These are phyloP conservation scores for Coprinopsis strossmayeri DNA, from an alignment of 768 basidiomycete species.

Conservation along the genomic window DNA sequence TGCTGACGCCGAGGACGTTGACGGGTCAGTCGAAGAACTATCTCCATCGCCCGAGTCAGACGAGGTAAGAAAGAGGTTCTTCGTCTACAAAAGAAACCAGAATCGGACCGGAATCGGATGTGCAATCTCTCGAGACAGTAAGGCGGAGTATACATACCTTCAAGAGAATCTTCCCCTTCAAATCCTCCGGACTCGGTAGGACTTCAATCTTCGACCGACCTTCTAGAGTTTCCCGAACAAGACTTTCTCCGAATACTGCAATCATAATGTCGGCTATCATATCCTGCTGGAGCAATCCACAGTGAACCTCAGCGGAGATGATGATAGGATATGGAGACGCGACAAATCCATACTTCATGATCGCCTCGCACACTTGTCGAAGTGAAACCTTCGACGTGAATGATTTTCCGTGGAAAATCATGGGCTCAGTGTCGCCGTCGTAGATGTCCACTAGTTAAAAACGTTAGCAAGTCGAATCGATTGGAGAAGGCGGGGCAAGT, in stretches of 20 bases:
- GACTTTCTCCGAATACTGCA: constrained; percentile 38
- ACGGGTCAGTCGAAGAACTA: constrained; percentile 18
- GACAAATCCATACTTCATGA: constrained; percentile 89
- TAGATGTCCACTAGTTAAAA: constrained; percentile 75
- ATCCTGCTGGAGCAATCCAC: constrained; percentile 53
- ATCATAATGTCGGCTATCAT: constrained; percentile 41
- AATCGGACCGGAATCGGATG: not conserved
- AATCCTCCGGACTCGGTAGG: constrained; percentile 84
- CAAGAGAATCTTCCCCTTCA: constrained; percentile 74
- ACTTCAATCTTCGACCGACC: constrained; percentile 38
- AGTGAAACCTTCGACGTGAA: constrained; percentile 82
- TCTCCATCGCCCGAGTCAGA: constrained; percentile 21
- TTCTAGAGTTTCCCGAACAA: constrained; percentile 33
- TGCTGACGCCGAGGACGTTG: constrained; percentile 27
- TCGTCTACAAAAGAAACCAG: constrained; percentile 40
- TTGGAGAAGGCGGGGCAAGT: constrained; percentile 40
- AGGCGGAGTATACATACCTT: constrained; percentile 42
- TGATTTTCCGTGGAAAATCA: constrained; percentile 92
- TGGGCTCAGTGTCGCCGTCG: constrained; percentile 79
- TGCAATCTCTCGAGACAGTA: too few relatives aligned
- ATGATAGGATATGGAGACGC: constrained; percentile 93
- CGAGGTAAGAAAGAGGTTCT: constrained; percentile 55
- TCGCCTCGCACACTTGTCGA: constrained; percentile 78
- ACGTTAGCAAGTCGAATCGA: constrained; percentile 54
- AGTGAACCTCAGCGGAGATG: constrained; percentile 96